Base-by-base conservation (phyloP, 257 asterid species). In the Solanum medicagineum region DNA sequence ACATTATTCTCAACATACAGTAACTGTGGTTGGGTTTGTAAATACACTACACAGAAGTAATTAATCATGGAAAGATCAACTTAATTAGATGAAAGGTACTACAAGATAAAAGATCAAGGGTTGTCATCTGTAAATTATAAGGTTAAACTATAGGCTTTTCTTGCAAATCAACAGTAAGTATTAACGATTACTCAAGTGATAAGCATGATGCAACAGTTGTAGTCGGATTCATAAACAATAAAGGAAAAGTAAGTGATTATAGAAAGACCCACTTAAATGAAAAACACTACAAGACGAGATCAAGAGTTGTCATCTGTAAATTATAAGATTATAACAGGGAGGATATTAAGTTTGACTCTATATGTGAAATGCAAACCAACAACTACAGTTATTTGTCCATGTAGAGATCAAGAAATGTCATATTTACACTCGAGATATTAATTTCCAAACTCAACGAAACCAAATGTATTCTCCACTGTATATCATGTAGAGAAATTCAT, bases 391-490 rank as follows among this genome's bases (percentile, higher is more conserved):
- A 26, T 16, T 24, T 15, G 42, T 53, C 16, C 65, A 26, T 8
- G 24, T 15, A 7, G 5, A 68, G 29, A 81, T 44, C 75, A 36
- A 83, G 32, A 40, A 83, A 49, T 66, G 53, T 7, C 26, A 13
- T 6, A 44, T 60, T 83, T 49, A 65, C 62, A 51, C 15, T 26
- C 17, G 83, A 77, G 45, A 51, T 24, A 75, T 26, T 77, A 77
- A 77, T 77, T 83, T 68, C 80, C 86, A 63, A 81, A 85, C 68
- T 87, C 65, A 32, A 14, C 80, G 71, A 56, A 87, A 47, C 96
- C 98, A 59, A 95, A 95, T 0, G 98, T 95, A 90, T 91, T 95
- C 98, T 11, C 98, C 94, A 60, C 97, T 93, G 68, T 95, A 95
- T 70, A 93, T 90, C 97, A 95, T 91, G 93, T 95, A 95, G 66